Evolutionary conservation across 768 basidiomycete genomes (phyloP).

Genomic region (Suillus sp.): DNA sequence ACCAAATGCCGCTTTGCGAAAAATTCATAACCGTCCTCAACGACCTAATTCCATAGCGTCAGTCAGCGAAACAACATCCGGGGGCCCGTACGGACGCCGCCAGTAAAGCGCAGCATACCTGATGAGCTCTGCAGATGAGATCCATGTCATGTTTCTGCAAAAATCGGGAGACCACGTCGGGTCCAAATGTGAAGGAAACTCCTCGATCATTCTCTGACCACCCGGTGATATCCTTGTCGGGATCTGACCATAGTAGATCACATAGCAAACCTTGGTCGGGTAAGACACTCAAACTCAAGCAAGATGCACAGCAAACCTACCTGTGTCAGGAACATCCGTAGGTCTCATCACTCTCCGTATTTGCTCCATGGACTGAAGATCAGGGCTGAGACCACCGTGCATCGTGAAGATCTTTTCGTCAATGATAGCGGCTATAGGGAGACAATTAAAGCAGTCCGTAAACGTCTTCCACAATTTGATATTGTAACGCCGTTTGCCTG

Average conservation of each 20-base stretch:
- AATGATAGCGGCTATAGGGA: conserved; percentile 98
- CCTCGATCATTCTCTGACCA: conserved; percentile 99
- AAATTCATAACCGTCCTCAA: conserved; percentile 99
- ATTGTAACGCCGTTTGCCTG: conserved; percentile 99
- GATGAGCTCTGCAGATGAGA: conserved; percentile 96
- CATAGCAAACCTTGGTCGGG: conserved; percentile 75
- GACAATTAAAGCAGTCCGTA: conserved; percentile 99
- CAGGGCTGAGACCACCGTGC: conserved; percentile 97
- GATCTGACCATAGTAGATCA: conserved; percentile 98
- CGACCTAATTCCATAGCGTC: conserved; percentile 59
- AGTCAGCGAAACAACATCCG: conserved; percentile 13
- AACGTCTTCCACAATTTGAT: conserved; percentile 99
- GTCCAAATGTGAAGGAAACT: conserved; percentile 98
- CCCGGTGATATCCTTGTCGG: conserved; percentile 98
- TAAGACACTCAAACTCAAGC: neutral
- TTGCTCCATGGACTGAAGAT: conserved; percentile 99
- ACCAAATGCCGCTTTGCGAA: conserved; percentile 97
- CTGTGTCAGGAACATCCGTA: conserved; percentile 98
- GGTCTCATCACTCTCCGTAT: conserved; percentile 99
- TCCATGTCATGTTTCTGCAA: conserved; percentile 99
- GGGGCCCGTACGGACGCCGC: conserved; percentile 5
- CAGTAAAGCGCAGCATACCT: conserved; percentile 54
- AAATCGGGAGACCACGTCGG: conserved; percentile 97
- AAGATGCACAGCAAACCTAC: conserved; percentile 44
- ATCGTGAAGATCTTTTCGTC: conserved; percentile 99